Base-by-base conservation (phyloP, 164 flowering plant species). In the Hamamelis virginiana region DNA sequence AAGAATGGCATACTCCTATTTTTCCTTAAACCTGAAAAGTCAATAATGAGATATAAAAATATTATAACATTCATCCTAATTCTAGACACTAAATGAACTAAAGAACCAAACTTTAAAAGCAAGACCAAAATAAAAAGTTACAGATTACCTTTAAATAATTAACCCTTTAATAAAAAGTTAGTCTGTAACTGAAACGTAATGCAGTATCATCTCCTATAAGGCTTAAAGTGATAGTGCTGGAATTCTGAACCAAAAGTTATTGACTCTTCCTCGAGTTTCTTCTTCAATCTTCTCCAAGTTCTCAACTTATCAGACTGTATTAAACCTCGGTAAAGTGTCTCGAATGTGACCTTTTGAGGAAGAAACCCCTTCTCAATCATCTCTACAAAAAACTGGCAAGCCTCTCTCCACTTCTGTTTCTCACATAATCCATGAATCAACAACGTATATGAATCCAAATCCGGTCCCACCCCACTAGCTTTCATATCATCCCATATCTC, bases 261-360 rank as follows among this genome's bases (percentile, higher is more conserved):
- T 0, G 97, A 86, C 74, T 95, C 99, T 69, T 88, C 87, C 41
- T 91, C 98, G 22, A 96, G 95, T 78, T 83, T 96, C 73, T 88
- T 93, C 82, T 96, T 89, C 87, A 96, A 81, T 72, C 96, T 91
- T 72, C 94, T 87, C 98, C 98, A 96, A 67, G 97, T 91, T 75
- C 90, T 88, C 83, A 91, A 70, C 97, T 84, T 91, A 78, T 90
- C 89, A 50, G 97, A 79, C 58, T 90, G 97, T 72, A 93, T 90
- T 52, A 96, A 76, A 11, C 99, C 97, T 67, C 67, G 62, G 70
- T 92, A 93, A 10, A 96, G 85, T 0, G 86, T 93, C 84, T 96
- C 98, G 79, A 96, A 96, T 18, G 98, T 93, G 50, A 81, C 75
- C 83, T 86, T 91, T 69, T 87, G 99, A 51, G 99, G 99, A 62